phyloP scores from a whole-genome alignment of 108 stramenopile genomes.

The Cyclotella cryptica region DNA sequence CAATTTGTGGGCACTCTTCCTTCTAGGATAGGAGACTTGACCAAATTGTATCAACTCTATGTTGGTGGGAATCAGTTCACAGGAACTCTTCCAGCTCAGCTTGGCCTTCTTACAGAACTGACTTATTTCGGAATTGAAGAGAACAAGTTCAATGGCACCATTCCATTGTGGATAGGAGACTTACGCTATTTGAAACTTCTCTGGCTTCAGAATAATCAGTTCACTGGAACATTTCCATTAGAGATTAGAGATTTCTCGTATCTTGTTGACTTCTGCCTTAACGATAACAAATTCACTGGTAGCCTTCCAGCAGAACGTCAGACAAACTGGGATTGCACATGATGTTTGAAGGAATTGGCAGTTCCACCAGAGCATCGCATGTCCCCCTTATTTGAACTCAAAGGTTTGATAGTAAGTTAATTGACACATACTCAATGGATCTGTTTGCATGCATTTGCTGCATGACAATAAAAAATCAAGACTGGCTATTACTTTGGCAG shows the following conservation, averaged over 20 bases:
- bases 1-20: conserved; percentile 15
- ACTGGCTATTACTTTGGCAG: no score
- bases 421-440: no score
- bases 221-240: not conserved
- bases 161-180: not conserved
- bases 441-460: no score
- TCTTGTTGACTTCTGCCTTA: not conserved
- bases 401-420: no score
- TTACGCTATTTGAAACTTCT: not conserved
- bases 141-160: not conserved
- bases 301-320: not conserved
- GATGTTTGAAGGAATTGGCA: no score
- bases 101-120: not conserved
- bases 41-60: not conserved
- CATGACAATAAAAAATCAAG: no score
- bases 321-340: no score
- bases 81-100: not conserved
- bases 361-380: no score
- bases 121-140: not conserved
- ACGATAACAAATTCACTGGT: not conserved
- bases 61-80: not conserved
- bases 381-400: no score
- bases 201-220: not conserved
- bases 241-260: not conserved
- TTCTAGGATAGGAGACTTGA: not conserved